Conservation (phyloP, 495 filamentous ascomycete species). For the Penicillium pulvis region DNA sequence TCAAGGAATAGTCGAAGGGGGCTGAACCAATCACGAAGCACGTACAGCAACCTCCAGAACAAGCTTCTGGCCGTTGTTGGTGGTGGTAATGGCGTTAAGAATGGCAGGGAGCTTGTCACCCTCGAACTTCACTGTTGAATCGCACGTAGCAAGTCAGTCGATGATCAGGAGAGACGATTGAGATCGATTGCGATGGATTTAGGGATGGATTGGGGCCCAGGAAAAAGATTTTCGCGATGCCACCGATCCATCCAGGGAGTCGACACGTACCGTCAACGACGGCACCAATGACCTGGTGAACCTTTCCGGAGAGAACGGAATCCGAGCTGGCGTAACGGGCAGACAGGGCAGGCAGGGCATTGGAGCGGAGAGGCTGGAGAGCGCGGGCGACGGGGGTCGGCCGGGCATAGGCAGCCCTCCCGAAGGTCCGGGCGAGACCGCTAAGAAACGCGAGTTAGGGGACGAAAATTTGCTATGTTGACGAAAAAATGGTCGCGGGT, state of each 20-base stretch:
- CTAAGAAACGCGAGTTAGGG: slow-evolving; percentile 48
- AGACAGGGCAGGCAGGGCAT: slow-evolving; percentile 59
- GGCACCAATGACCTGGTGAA: slow-evolving; percentile 81
- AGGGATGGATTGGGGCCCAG: slow-evolving; percentile 36
- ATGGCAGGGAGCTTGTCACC: slow-evolving; percentile 92
- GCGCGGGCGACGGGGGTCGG: slow-evolving; percentile 67
- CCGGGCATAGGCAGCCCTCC: slow-evolving; percentile 74
- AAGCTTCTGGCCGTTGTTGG: slow-evolving; percentile 91
- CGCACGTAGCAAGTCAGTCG: slow-evolving; percentile 44
- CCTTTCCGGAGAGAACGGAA: slow-evolving; percentile 69
- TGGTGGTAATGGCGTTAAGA: slow-evolving; percentile 92
- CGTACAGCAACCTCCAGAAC: slow-evolving; percentile 96
- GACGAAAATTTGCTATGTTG: slow-evolving; percentile 49
- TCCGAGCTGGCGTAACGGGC: slow-evolving; percentile 73
- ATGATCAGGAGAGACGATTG: slow-evolving; percentile 28
- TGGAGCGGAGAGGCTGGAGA: slow-evolving; percentile 62
- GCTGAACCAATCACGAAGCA: slow-evolving; percentile 29
- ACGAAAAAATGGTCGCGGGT: slow-evolving; percentile 40
- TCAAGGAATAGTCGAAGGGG: slow-evolving; percentile 22
- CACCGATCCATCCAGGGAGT: slow-evolving; percentile 30
- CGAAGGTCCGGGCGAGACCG: slow-evolving; percentile 78
- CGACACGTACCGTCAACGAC: slow-evolving; percentile 65
- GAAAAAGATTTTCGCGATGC: slow-evolving; percentile 52
- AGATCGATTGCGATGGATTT: slow-evolving; percentile 39
- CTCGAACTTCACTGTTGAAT: slow-evolving; percentile 82